A percentile compares a stretch with the other conserved stretches of the same genome.
Evolutionary conservation across 129 eudicot species (phyloP).

Genomic region (Lonicera japonica): DNA sequence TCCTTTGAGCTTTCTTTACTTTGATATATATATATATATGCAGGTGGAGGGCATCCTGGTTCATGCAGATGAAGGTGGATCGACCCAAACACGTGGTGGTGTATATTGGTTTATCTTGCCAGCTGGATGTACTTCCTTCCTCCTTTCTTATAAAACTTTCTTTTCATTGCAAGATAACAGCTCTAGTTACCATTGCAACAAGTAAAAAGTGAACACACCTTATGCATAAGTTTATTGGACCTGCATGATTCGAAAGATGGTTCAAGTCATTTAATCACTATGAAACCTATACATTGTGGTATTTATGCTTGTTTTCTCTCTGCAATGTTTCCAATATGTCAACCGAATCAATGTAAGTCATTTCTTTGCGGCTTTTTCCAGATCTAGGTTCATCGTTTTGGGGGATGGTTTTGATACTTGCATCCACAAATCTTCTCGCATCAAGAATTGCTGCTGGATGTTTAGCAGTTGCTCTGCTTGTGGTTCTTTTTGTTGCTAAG

Average conservation of each 20-base stretch:
- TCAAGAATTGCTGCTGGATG: slow-evolving; percentile 97
- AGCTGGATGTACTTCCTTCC: slow-evolving; percentile 73
- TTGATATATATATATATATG: too few relatives aligned
- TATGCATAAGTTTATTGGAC: too few relatives aligned
- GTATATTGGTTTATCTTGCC: slow-evolving; percentile 96
- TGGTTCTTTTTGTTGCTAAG: slow-evolving; percentile 60
- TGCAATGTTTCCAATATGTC: not conserved
- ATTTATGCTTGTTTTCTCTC: not conserved
- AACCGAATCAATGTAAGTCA: not conserved
- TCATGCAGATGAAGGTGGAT: slow-evolving; percentile 99
- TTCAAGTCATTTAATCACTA: not conserved
- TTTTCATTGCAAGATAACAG: not conserved
- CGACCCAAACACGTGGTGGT: slow-evolving; percentile 97
- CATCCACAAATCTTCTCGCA: slow-evolving; percentile 71
- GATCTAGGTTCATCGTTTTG: slow-evolving; percentile 99
- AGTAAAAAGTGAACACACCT: too few relatives aligned
- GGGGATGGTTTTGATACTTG: slow-evolving; percentile 93
- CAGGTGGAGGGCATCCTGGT: slow-evolving; percentile 97
- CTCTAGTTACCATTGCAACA: too few relatives aligned
- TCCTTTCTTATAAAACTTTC: not conserved
- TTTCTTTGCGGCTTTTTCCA: slow-evolving; percentile 9
- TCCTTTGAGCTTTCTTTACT: too few relatives aligned
- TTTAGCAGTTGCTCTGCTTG: slow-evolving; percentile 52
- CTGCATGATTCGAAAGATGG: too few relatives aligned
- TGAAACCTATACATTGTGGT: not conserved